Evolutionary conservation across 805 yeast genomes (phyloP), one percentile per base, ranked within the genome.

Genomic region (Saccharomycopsis fibuligera): DNA sequence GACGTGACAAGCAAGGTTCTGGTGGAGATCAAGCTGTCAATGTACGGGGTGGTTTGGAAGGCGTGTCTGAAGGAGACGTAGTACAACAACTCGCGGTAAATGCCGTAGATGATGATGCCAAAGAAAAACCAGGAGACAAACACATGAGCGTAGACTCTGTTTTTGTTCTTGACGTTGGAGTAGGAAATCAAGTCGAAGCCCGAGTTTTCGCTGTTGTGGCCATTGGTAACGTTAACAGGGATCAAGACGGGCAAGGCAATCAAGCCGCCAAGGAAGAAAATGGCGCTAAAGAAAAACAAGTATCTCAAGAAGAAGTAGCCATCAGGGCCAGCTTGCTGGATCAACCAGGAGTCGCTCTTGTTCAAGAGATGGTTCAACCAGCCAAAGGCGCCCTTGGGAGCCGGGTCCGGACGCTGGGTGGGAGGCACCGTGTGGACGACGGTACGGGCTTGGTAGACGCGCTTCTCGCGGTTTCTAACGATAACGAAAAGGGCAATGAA

Each of bases 391-490:
- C 89, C 91, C 17, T 63, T 60, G 3, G 86, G 81, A 17, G 86
- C 71, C 3, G 84, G 81, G 3, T 75, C 79, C 0, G 95, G 89
- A 47, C 75, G 66, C 55, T 76, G 73, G 9, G 73, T 74, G 33
- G 69, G 76, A 4, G 58, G 58, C 3, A 61, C 46, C 0, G 67
- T 61, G 23, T 56, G 48, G 8, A 69, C 52, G 25, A 79, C 66
- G 0, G 86, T 69, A 58, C 91, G 81, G 19, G 96, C 96, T 55
- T 88, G 83, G 63, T 93, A 91, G 30, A 88, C 83, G 45, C 89
- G 70, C 58, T 73, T 77, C 63, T 81, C 74, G 56, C 68, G 75
- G 41, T 82, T 73, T 56, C 97, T 71, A 47, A 93, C 60, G 1
- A 76, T 23, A 9, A 88, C 56, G 64, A 91, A 93, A 9, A 75